A percentile compares a stretch with the other conserved stretches of the same genome.
Evolutionary conservation across 2,329 filamentous ascomycete species (phyloP).

Genomic region (Metarhizium guizhouense): DNA sequence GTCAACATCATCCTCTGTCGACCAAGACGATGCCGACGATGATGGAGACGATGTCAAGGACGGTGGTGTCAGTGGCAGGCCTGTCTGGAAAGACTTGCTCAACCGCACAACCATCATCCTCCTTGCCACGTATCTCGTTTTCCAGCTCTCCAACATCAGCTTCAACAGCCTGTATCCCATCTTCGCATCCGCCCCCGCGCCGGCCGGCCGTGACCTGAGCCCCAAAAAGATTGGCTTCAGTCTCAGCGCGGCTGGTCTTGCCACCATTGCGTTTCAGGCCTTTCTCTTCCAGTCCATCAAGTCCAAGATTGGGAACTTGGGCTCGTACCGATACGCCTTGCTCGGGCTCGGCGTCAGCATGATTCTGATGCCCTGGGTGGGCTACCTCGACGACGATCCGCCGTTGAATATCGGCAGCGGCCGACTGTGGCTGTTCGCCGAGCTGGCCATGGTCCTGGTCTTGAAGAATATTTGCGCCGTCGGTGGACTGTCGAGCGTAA

Average conservation of each 20-base stretch:
- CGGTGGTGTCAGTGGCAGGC: constrained; percentile 19
- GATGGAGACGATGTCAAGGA: constrained; percentile 6
- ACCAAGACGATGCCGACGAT: constrained; percentile 13
- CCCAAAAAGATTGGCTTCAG: constrained; percentile 79
- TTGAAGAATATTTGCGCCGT: constrained; percentile 88
- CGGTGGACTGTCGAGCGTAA: constrained; percentile 79
- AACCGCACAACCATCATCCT: constrained; percentile 77
- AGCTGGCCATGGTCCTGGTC: constrained; percentile 72
- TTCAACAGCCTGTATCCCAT: constrained; percentile 95
- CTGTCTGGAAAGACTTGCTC: constrained; percentile 49
- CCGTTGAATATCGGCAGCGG: constrained; percentile 51
- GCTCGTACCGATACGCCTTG: constrained; percentile 71
- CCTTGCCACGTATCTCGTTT: constrained; percentile 79
- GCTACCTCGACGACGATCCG: constrained; percentile 56
- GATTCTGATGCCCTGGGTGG: constrained; percentile 80
- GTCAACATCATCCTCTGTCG: constrained; percentile 13
- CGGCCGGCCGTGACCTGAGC: constrained; percentile 66
- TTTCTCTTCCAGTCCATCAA: constrained; percentile 75
- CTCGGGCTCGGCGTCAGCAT: constrained; percentile 76
- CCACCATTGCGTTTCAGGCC: constrained; percentile 86
- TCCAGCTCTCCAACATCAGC: constrained; percentile 87
- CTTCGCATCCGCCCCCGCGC: constrained; percentile 68
- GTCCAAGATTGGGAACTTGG: constrained; percentile 72
- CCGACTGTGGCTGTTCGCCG: constrained; percentile 64
- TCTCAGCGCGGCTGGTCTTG: constrained; percentile 71